Percentiles rank a stretch among this genome's conserved stretches.
These are phyloP conservation scores for Calocybe indica DNA, from an alignment of 768 basidiomycete species.

Conservation along the genomic window DNA sequence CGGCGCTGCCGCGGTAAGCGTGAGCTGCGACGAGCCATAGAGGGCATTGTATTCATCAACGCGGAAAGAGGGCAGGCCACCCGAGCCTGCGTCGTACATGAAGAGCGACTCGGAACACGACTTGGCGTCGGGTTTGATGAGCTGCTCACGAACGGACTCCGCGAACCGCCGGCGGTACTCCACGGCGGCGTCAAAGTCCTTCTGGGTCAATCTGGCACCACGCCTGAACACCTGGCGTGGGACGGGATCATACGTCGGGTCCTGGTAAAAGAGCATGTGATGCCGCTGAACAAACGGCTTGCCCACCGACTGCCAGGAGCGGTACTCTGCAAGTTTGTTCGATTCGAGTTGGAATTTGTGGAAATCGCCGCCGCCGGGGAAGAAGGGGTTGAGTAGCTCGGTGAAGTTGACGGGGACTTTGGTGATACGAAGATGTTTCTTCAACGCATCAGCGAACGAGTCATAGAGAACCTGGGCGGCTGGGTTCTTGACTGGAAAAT, in stretches of 20 bases:
- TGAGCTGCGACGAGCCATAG: constrained; percentile 21
- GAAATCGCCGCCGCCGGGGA: constrained; percentile 22
- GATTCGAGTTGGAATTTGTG: constrained; percentile 21
- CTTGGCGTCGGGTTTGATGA: constrained; percentile 21
- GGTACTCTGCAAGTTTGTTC: constrained; percentile 29
- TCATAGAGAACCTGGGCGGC: constrained; percentile 25
- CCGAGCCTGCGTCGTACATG: constrained; percentile 30
- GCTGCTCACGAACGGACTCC: constrained; percentile 14
- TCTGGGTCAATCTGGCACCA: constrained; percentile 15
- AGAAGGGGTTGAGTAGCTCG: constrained; percentile 17
- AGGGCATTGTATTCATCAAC: constrained; percentile 25
- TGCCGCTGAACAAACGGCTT: constrained; percentile 23
- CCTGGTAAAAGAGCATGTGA: constrained; percentile 11
- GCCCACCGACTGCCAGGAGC: constrained; percentile 27
- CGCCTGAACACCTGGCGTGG: constrained; percentile 23
- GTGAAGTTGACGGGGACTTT: constrained; percentile 22
- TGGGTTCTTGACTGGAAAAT: constrained; percentile 25
- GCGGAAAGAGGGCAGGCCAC: constrained; percentile 29
- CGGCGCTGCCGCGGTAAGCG: constrained; percentile 14
- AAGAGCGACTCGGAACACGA: constrained; percentile 30
- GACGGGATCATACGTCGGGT: constrained; percentile 25
- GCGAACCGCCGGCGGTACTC: constrained; percentile 16
- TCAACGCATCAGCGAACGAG: constrained; percentile 18
- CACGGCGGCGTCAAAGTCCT: constrained; percentile 22
- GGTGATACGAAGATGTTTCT: constrained; percentile 20